Evolutionary conservation across 2,329 filamentous ascomycete species (phyloP).

Genomic region (Trematosphaeria pertusa): DNA sequence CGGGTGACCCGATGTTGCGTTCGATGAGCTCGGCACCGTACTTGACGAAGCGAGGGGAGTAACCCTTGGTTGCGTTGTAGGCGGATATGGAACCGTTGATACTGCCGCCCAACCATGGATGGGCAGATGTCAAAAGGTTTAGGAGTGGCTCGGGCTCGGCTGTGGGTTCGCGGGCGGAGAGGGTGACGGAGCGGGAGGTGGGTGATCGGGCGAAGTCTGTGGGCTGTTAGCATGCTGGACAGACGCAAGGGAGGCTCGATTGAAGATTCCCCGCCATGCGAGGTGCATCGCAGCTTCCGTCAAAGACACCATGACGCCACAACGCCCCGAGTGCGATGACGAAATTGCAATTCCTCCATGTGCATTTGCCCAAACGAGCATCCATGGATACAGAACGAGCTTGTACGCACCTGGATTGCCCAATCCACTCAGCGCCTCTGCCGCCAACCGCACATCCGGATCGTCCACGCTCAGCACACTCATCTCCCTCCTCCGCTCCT

Average conservation of each 20-base stretch:
- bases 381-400: too few relatives aligned
- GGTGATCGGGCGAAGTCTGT: conserved; percentile 54
- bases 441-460: conserved; percentile 56
- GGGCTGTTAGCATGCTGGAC: conserved; percentile 14
- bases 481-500: conserved; percentile 41
- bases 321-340: too few relatives aligned
- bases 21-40: conserved; percentile 92
- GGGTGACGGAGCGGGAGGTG: conserved; percentile 37
- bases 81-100: conserved; percentile 85
- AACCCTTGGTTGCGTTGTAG: conserved; percentile 88
- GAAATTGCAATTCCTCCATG: too few relatives aligned
- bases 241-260: conserved; percentile 6
- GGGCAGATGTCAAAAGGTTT: conserved; percentile 84
- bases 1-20: conserved; percentile 78
- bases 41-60: conserved; percentile 83
- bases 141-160: conserved; percentile 78
- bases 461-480: conserved; percentile 58
- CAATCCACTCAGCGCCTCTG: conserved; percentile 58
- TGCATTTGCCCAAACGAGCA: too few relatives aligned
- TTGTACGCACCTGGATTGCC: conserved; percentile 55
- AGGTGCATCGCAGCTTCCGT: not conserved
- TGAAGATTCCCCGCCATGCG: not conserved
- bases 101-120: conserved; percentile 83
- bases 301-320: too few relatives aligned
- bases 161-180: conserved; percentile 45